Base-by-base conservation (phyloP, 495 filamentous ascomycete genomes). In the Penicillium nucicola region DNA sequence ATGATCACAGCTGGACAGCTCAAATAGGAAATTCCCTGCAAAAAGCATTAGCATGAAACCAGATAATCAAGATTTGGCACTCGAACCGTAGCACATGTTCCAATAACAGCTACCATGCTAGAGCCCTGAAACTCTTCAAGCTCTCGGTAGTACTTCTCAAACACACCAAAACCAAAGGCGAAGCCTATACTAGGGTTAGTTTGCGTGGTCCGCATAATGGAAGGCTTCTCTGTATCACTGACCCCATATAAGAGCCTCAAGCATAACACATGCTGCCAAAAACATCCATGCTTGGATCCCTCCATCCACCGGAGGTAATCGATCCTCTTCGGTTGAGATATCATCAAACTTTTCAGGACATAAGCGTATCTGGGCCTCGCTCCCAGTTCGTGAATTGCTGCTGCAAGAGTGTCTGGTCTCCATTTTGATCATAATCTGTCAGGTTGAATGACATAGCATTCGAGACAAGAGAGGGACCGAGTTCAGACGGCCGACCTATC, bases 51-150 rank as follows among this genome's bases (percentile, higher is more conserved):
- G 45, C n/a, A 40, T 13, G 14, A 1, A 10, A n/a, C 2, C 3
- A 11, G 18, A 13, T n/a, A 33, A 19, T 1, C 1, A 20, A 23
- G 11, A 43, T 40, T 18, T 34, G 36, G 11, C 47, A 17, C 5
- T 56, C 41, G 61, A 50, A 72, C 70, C 14, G 68, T 68, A 9
- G 69, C 82, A 51, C 81, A 84, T 51, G 68, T 75, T 2, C 65
- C 83, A 5, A 74, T 71, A 7, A 80, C 75, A 0, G 61, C 70
- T 23, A 64, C 58, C 55, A 32, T 61, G 75, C 13, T 60, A 72
- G 39, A 75, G 50, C 12, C 40, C 76, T 61, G 30, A 7, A 64
- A 50, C 4, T 35, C 14, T 17, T 56, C 58, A 38, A 48, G 50
- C n/a, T 49, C 33, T 1, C 50, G 49, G 15, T 64, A 64, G 42